phyloP scores from a whole-genome alignment of 2,329 filamentous ascomycete species.

The Monilinia aucupariae region DNA sequence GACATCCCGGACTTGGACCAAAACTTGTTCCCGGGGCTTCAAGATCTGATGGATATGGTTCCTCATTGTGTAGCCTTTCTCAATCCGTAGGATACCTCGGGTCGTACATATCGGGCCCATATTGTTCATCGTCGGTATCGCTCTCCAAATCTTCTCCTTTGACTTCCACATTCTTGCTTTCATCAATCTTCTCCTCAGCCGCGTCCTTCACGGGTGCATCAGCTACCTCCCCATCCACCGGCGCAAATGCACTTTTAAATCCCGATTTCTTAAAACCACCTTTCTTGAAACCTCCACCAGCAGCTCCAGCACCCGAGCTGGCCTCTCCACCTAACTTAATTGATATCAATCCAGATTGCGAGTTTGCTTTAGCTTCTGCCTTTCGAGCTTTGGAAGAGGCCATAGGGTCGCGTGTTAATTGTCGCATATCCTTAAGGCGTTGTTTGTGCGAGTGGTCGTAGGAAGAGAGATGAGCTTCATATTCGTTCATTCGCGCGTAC shows the following conservation, averaged over 20 bases:
- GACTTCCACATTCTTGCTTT: neutral
- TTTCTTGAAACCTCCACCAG: constrained; percentile 53
- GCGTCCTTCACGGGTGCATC: constrained; percentile 39
- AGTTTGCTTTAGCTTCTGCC: constrained; percentile 63
- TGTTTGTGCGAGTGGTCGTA: constrained; percentile 97
- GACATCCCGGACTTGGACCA: neutral
- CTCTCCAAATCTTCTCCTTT: constrained; percentile 54
- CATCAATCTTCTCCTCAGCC: constrained; percentile 24
- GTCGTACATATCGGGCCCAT: constrained; percentile 59
- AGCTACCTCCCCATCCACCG: constrained; percentile 42
- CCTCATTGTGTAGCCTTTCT: constrained; percentile 29
- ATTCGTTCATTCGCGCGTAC: constrained; percentile 92
- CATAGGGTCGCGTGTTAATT: constrained; percentile 67
- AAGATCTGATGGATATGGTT: neutral
- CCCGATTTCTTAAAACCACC: constrained; percentile 76
- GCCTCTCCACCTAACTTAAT: constrained; percentile 53
- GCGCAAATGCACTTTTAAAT: constrained; percentile 70
- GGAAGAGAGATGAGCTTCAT: constrained; percentile 86
- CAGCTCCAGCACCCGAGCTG: constrained; percentile 27
- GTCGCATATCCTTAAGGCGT: constrained; percentile 81
- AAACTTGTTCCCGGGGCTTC: neutral
- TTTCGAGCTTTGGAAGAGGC: constrained; percentile 61
- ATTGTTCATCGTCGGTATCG: constrained; percentile 36
- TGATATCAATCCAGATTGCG: constrained; percentile 54
- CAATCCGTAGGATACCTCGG: constrained; percentile 56